phyloP scores from a whole-genome alignment of 202 grass and related monocot genomes.

The Thinopyrum obtusiflorum region DNA sequence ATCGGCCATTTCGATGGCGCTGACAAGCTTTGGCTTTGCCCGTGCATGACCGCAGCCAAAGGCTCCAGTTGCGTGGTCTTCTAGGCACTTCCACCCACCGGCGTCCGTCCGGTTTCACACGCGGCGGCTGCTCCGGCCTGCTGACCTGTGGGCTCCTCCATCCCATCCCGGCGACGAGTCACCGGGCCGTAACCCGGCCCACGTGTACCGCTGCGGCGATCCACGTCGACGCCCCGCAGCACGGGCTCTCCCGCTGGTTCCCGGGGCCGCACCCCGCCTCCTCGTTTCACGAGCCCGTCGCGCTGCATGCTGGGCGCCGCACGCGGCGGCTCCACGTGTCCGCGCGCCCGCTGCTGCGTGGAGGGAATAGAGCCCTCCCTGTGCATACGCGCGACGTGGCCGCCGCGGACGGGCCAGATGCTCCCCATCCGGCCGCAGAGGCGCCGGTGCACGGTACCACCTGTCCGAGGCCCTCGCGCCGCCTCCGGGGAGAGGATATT shows the following conservation, averaged over 20 bases:
- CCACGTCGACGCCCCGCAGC: constrained; percentile 17
- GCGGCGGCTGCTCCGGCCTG: neutral
- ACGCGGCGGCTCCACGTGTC: constrained; percentile 47
- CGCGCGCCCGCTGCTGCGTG: constrained; percentile 19
- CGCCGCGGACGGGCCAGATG: constrained; percentile 9
- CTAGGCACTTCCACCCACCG: constrained; percentile 6
- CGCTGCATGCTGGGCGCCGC: constrained; percentile 41
- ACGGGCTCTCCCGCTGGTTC: neutral
- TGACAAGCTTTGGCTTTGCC: neutral
- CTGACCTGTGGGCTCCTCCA: constrained; percentile 25
- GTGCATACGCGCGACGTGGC: constrained; percentile 35
- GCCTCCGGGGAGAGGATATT: neutral
- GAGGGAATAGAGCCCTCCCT: neutral
- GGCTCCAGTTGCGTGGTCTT: constrained; percentile 28
- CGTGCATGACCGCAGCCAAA: neutral
- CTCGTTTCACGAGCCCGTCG: constrained; percentile 17
- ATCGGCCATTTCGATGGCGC: neutral
- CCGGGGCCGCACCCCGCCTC: neutral
- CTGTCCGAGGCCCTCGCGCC: constrained; percentile 3
- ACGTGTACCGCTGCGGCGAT: constrained; percentile 19
- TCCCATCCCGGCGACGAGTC: neutral
- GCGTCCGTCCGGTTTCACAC: neutral
- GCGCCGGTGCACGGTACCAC: constrained; percentile 13
- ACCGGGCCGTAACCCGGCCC: neutral
- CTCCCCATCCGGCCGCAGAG: neutral